Percentiles rank a stretch among this genome's conserved stretches.
phyloP scores from a whole-genome alignment of 306 rosid genomes.

The Gastrolobium villosum region DNA sequence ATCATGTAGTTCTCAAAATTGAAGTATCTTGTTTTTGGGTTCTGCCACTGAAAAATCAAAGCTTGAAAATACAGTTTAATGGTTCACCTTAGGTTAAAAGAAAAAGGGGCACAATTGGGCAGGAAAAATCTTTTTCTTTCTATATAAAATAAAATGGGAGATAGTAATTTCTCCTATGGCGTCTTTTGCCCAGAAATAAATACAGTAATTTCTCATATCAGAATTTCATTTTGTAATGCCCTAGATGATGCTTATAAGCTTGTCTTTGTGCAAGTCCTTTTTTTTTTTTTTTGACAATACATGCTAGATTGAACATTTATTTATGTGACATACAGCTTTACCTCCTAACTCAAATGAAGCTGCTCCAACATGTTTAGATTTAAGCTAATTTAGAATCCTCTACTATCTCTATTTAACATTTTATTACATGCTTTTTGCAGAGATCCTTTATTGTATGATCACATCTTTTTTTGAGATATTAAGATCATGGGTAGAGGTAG shows the following conservation, averaged over 20 bases:
- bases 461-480: conserved; percentile 49
- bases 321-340: background rate
- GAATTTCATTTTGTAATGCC: conserved; percentile 18
- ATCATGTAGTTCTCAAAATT: background rate
- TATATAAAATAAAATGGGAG: conserved; percentile 14
- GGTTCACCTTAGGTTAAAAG: background rate
- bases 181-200: conserved; percentile 22
- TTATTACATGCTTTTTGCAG: conserved; percentile 51
- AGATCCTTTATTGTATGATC: conserved; percentile 62
- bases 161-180: background rate
- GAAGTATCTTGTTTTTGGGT: background rate
- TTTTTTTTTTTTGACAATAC: background rate
- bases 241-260: background rate
- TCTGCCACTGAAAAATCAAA: conserved; percentile 14
- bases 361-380: background rate
- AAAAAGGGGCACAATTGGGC: background rate
- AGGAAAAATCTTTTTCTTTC: background rate
- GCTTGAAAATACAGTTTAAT: background rate
- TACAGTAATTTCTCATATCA: conserved; percentile 24
- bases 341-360: background rate
- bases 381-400: conserved; percentile 37
- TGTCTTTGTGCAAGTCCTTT: background rate
- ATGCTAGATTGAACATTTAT: conserved; percentile 30
- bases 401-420: background rate
- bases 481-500: conserved; percentile 73